phyloP scores from a whole-genome alignment of 2,329 filamentous ascomycete genomes.

The Fusarium sp. region DNA sequence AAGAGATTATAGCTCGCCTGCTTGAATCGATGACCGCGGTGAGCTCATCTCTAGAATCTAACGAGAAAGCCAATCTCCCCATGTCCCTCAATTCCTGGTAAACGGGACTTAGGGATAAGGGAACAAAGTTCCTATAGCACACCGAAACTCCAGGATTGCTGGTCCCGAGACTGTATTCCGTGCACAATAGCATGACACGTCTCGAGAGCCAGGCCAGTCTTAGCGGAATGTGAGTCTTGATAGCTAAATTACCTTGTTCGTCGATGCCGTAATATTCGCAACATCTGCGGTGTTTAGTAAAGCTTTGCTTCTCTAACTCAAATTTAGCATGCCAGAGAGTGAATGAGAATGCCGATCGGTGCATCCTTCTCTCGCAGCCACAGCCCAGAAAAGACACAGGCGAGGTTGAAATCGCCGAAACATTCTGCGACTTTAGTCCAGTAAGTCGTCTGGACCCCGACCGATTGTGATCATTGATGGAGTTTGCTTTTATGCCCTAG shows the following conservation, averaged over 20 bases:
- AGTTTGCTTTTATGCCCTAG: no score
- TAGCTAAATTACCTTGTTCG: background rate
- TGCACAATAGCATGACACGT: background rate
- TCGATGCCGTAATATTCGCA: background rate
- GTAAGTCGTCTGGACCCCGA: no score
- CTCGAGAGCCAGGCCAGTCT: background rate
- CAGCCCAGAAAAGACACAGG: background rate
- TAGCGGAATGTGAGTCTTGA: background rate
- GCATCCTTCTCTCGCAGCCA: background rate
- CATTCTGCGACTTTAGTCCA: no score
- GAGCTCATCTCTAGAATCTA: no score
- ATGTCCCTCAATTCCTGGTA: background rate
- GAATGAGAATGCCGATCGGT: rapidly evolving
- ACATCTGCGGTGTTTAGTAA: background rate
- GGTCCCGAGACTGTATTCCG: background rate
- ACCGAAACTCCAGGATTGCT: background rate
- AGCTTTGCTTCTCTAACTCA: background rate
- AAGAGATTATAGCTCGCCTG: background rate
- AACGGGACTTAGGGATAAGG: rapidly evolving
- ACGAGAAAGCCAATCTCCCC: no score
- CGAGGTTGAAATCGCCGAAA: no score
- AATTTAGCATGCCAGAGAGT: background rate
- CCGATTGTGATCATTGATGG: no score
- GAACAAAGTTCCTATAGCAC: background rate
- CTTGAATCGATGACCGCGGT: background rate